Evolutionary conservation across 106 monocot species (phyloP).

Genomic region (Narthecium ossifragum): DNA sequence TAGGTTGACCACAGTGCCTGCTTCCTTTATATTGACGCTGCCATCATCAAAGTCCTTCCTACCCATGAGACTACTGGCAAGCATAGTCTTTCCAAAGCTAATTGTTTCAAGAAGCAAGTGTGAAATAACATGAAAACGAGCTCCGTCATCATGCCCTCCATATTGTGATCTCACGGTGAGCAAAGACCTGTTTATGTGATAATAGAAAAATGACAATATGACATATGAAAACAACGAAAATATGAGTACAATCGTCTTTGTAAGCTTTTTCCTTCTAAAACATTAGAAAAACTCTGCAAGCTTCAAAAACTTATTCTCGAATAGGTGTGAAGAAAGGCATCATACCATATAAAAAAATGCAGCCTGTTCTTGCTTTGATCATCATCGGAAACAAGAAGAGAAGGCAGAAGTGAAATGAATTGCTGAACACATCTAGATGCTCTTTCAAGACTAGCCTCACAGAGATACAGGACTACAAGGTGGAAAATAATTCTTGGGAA

Average conservation of each 20-base stretch:
- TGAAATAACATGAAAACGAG: slow-evolving; percentile 74
- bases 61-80: slow-evolving; percentile 55
- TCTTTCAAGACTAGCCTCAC: slow-evolving; percentile 66
- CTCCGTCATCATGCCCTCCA: slow-evolving; percentile 53
- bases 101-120: slow-evolving; percentile 79
- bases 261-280: too few species aligned
- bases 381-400: slow-evolving; percentile 78
- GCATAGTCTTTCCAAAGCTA: slow-evolving; percentile 61
- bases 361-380: slow-evolving; percentile 85
- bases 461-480: slow-evolving; percentile 77
- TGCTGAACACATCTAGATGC: slow-evolving; percentile 73
- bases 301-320: too few species aligned
- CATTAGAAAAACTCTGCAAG: too few species aligned
- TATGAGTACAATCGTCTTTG: too few species aligned
- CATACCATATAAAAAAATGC: slow-evolving; percentile 90
- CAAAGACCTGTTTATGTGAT: slow-evolving; percentile 62
- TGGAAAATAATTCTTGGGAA: slow-evolving; percentile 74
- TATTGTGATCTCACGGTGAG: slow-evolving; percentile 43
- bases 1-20: slow-evolving; percentile 47
- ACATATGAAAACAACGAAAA: too few species aligned
- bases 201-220: too few species aligned
- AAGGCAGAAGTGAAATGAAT: slow-evolving; percentile 68
- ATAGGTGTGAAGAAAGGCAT: too few species aligned
- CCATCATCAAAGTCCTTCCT: slow-evolving; percentile 54
- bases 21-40: slow-evolving; percentile 50